A percentile compares a stretch with the other conserved stretches of the same genome.
These are phyloP conservation scores for Aspergillus aculeatus DNA, from an alignment of 2,329 filamentous ascomycete genomes.

Conservation along the genomic window DNA sequence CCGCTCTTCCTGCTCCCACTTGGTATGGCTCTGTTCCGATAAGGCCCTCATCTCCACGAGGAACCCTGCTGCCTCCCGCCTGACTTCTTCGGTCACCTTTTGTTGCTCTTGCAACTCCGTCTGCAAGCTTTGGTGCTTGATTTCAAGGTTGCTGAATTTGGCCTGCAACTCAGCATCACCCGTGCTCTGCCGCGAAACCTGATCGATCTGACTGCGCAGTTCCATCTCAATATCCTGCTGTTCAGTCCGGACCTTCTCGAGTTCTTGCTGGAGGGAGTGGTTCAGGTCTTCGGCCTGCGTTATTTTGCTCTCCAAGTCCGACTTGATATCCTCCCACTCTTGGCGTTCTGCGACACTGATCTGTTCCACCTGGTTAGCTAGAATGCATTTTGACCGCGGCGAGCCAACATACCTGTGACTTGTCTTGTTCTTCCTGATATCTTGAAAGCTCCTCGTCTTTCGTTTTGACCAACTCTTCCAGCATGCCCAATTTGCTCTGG, in stretches of 20 bases:
- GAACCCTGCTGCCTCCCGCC: slow-evolving; percentile 77
- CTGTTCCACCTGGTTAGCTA: slow-evolving; percentile 21
- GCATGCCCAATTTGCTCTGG: slow-evolving; percentile 56
- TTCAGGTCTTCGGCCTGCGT: slow-evolving; percentile 74
- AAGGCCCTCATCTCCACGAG: slow-evolving; percentile 85
- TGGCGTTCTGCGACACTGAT: slow-evolving; percentile 63
- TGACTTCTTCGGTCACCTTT: slow-evolving; percentile 80
- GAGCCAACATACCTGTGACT: slow-evolving; percentile 42
- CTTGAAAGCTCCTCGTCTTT: slow-evolving; percentile 70
- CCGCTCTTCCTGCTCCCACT: slow-evolving; percentile 78
- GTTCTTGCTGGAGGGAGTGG: slow-evolving; percentile 72
- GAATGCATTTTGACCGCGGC: not conserved
- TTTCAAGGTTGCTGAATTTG: slow-evolving; percentile 58
- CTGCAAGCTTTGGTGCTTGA: slow-evolving; percentile 66
- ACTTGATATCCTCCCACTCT: slow-evolving; percentile 65
- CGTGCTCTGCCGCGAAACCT: slow-evolving; percentile 23
- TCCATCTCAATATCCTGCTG: slow-evolving; percentile 64
- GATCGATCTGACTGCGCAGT: slow-evolving; percentile 63
- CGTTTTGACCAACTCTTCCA: slow-evolving; percentile 67
- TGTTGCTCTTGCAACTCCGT: slow-evolving; percentile 69
- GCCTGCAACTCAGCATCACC: slow-evolving; percentile 58
- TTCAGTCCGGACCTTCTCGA: slow-evolving; percentile 70
- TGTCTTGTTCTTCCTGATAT: slow-evolving; percentile 58
- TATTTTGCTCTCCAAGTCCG: slow-evolving; percentile 70
- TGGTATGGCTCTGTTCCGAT: slow-evolving; percentile 74